Percentiles rank a stretch among this genome's conserved stretches.
Evolutionary conservation across 345 rosid genomes (phyloP).

Genomic region (Brassica rapa): DNA sequence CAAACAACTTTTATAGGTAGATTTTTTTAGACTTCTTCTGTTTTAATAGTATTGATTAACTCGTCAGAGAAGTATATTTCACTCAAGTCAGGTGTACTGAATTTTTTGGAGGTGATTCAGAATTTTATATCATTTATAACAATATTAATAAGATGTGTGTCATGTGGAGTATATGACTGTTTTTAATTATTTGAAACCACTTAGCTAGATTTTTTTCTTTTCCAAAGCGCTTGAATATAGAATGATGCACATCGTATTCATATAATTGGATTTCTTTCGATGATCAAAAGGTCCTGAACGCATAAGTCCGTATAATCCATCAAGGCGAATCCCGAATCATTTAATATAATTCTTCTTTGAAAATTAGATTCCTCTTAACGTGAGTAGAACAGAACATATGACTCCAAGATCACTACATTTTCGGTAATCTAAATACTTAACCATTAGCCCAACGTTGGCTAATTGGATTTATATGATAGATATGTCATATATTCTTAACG

Average conservation of each 20-base stretch:
- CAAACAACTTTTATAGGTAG: no score
- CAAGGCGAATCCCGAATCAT: background rate
- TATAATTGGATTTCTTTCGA: no score
- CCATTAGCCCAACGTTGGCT: background rate
- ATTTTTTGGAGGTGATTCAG: background rate
- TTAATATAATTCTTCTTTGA: background rate
- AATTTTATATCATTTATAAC: background rate
- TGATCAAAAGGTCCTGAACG: no score
- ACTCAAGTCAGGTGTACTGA: background rate
- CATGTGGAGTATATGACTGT: background rate
- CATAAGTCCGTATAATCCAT: background rate
- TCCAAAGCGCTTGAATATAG: background rate
- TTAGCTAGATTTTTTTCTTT: background rate
- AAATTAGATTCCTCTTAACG: background rate
- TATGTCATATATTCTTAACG: background rate
- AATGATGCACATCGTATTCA: no score
- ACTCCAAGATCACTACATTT: background rate
- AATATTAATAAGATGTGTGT: background rate
- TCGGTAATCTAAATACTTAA: background rate
- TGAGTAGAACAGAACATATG: background rate
- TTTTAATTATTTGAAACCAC: background rate
- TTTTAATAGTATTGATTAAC: background rate
- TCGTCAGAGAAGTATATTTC: background rate
- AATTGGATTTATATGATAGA: background rate
- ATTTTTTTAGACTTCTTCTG: no score